These are phyloP conservation scores for Lolium multiflorum DNA, from an alignment of 176 grass and related monocot genomes.

Conservation along the genomic window DNA sequence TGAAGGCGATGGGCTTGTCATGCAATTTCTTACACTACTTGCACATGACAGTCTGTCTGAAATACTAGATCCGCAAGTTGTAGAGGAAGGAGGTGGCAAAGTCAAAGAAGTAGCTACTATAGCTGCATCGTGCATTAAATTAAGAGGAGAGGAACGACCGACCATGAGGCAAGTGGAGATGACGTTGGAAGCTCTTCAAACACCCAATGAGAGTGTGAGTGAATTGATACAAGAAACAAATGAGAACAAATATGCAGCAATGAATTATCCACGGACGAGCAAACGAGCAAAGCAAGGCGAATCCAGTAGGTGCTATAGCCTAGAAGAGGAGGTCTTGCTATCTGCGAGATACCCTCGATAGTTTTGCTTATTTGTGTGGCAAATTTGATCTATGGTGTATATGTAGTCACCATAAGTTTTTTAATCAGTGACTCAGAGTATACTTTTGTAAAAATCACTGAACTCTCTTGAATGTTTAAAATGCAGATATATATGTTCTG, in stretches of 20 bases:
- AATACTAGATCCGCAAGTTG: not conserved
- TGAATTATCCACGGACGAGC: not conserved
- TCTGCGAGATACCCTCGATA: not conserved
- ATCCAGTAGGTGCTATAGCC: not conserved
- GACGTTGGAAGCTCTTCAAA: not conserved
- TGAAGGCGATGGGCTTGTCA: not conserved
- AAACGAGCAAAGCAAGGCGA: not conserved
- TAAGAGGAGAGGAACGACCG: not conserved
- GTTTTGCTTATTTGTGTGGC: not conserved
- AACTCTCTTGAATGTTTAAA: not conserved
- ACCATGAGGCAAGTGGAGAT: not conserved
- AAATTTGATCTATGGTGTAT: not conserved
- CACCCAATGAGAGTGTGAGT: not conserved
- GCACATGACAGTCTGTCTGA: not conserved
- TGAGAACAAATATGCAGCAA: not conserved
- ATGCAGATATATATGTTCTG: not conserved
- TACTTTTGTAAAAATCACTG: not conserved
- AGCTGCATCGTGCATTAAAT: not conserved
- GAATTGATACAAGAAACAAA: not conserved
- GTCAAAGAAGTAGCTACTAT: not conserved
- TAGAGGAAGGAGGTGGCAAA: not conserved
- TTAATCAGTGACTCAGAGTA: not conserved
- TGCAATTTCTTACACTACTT: not conserved
- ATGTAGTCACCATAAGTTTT: not conserved
- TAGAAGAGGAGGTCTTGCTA: not conserved